phyloP scores from a whole-genome alignment of 2,329 filamentous ascomycete genomes.

The Colletotrichum eleusines region DNA sequence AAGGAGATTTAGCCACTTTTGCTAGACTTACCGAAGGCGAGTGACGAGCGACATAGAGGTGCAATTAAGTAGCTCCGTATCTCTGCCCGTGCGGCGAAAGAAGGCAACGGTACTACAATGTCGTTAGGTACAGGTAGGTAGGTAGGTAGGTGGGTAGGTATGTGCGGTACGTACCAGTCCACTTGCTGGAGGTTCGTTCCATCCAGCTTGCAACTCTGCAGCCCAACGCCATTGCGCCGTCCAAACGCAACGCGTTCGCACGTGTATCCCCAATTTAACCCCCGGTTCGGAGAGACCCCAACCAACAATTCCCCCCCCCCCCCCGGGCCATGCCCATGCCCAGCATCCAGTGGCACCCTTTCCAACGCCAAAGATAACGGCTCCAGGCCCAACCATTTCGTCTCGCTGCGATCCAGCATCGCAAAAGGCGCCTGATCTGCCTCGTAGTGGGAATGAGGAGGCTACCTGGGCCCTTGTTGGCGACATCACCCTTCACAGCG shows the following conservation, averaged over 20 bases:
- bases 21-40: background rate
- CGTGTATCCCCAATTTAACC: constrained; percentile 40
- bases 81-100: background rate
- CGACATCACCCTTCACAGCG: constrained; percentile 46
- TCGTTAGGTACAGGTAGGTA: too few species aligned
- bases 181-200: constrained; percentile 15
- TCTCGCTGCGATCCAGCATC: constrained; percentile 43
- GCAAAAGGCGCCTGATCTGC: constrained; percentile 43
- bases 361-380: constrained; percentile 40
- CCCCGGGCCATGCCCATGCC: constrained; percentile 29
- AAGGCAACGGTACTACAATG: too few species aligned
- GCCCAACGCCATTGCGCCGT: constrained; percentile 29
- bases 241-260: constrained; percentile 39
- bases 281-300: constrained; percentile 40
- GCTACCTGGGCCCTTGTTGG: constrained; percentile 53
- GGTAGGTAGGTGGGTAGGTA: too few species aligned
- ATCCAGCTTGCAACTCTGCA: constrained; percentile 30
- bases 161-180: constrained; percentile 23
- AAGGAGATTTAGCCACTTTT: too few species aligned
- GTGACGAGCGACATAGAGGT: background rate
- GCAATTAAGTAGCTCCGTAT: background rate
- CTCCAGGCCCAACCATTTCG: constrained; percentile 39
- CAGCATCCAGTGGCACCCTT: constrained; percentile 34
- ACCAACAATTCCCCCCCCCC: constrained; percentile 22
- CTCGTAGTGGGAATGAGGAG: constrained; percentile 60